phyloP scores from a whole-genome alignment of 2,329 filamentous ascomycete genomes.

The Graphiopsis chlorocephala region DNA sequence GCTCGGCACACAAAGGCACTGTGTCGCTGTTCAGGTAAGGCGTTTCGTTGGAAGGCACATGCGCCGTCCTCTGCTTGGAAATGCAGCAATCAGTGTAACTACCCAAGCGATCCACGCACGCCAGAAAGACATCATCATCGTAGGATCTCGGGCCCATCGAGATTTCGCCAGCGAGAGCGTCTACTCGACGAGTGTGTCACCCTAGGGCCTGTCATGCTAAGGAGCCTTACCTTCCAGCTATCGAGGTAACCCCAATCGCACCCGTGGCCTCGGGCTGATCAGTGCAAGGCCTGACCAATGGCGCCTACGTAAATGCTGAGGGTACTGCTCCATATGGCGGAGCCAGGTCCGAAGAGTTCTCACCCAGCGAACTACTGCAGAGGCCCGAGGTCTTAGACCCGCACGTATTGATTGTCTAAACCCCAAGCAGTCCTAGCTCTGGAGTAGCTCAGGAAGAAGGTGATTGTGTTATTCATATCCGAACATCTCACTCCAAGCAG shows the following conservation, averaged over 20 bases:
- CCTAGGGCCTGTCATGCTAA: background rate
- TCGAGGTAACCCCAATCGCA: background rate
- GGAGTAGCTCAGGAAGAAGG: background rate
- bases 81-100: background rate
- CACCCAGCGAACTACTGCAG: background rate
- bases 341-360: background rate
- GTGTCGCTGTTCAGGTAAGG: background rate
- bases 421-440: background rate
- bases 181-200: background rate
- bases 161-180: conserved; percentile 1
- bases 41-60: background rate
- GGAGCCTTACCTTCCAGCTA: background rate
- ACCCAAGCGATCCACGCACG: background rate
- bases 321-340: background rate
- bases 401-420: conserved; percentile 1
- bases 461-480: background rate
- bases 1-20: conserved; percentile 5
- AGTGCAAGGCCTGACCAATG: background rate
- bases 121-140: conserved; percentile 4
- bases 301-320: background rate
- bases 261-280: background rate
- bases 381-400: background rate
- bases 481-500: background rate
- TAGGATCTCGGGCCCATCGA: conserved; percentile 1
- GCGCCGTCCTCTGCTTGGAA: background rate